These are phyloP conservation scores for Suzukiozyma palmioleophila DNA, from an alignment of 1,139 yeast genomes.

Conservation along the genomic window DNA sequence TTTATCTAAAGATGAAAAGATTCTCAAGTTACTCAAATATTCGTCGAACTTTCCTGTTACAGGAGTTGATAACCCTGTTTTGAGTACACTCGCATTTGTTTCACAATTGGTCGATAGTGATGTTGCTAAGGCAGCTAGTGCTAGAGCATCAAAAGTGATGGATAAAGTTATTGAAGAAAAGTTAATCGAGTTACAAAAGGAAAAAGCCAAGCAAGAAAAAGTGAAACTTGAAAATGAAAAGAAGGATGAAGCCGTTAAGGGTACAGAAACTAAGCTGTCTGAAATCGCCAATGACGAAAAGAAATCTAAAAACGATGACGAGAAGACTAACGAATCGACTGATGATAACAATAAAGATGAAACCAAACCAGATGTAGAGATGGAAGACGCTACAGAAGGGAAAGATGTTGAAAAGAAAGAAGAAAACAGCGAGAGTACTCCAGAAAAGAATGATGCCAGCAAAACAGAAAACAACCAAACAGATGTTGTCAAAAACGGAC, in stretches of 20 bases:
- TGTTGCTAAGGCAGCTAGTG: slow-evolving; percentile 79
- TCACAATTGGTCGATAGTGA: slow-evolving; percentile 85
- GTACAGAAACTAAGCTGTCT: slow-evolving; percentile 40
- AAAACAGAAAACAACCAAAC: slow-evolving; percentile 6
- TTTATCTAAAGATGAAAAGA: slow-evolving; percentile 44
- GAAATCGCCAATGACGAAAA: slow-evolving; percentile 2
- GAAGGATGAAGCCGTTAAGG: slow-evolving; percentile 48
- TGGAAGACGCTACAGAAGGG: slow-evolving; percentile 4
- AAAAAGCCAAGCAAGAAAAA: slow-evolving; percentile 21
- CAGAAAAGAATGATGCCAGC: slow-evolving; percentile 4
- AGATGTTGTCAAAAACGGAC: background rate
- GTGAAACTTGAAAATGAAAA: slow-evolving; percentile 21
- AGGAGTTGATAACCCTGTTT: slow-evolving; percentile 85
- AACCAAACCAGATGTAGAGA: slow-evolving; percentile 3
- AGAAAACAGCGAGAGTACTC: slow-evolving; percentile 4
- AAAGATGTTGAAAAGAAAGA: slow-evolving; percentile 5
- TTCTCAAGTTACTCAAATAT: slow-evolving; percentile 61
- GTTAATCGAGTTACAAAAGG: slow-evolving; percentile 14
- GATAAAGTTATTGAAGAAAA: slow-evolving; percentile 45
- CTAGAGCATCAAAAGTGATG: slow-evolving; percentile 54
- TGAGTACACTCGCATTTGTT: slow-evolving; percentile 84
- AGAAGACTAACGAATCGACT: slow-evolving; percentile 9
- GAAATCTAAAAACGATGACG: slow-evolving; percentile 6
- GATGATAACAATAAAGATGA: slow-evolving; percentile 5
- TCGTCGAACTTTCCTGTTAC: slow-evolving; percentile 82